phyloP scores from a whole-genome alignment of 805 yeast species.

The Isabelozyma heimii region DNA sequence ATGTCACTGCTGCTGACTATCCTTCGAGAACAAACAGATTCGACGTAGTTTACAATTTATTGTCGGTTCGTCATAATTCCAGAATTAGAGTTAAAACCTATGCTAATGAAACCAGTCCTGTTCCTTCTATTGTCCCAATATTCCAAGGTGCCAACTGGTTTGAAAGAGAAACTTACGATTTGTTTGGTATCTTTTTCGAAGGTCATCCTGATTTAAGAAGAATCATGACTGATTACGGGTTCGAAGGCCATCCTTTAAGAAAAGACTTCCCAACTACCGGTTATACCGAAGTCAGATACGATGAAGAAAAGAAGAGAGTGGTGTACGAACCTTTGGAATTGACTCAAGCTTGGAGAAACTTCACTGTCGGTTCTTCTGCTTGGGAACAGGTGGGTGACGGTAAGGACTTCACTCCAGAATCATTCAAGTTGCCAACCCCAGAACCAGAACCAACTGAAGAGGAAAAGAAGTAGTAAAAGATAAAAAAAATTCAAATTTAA shows the following conservation, averaged over 20 bases:
- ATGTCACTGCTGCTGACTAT: conserved; percentile 83
- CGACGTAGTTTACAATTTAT: conserved; percentile 80
- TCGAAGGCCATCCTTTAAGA: conserved; percentile 88
- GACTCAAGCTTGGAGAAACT: conserved; percentile 91
- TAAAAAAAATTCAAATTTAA: background rate
- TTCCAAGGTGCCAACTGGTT: conserved; percentile 86
- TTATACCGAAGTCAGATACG: conserved; percentile 86
- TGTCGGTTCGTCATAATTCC: conserved; percentile 80
- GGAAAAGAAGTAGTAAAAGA: conserved; percentile 30
- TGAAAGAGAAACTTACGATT: conserved; percentile 85
- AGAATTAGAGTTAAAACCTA: conserved; percentile 87
- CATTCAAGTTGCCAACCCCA: conserved; percentile 79
- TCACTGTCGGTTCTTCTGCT: conserved; percentile 80
- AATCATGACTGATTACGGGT: conserved; percentile 88
- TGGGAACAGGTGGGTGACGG: conserved; percentile 95
- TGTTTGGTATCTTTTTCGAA: conserved; percentile 84
- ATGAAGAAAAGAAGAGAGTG: conserved; percentile 85
- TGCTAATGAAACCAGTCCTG: conserved; percentile 78
- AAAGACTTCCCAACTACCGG: conserved; percentile 94
- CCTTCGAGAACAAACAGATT: conserved; percentile 82
- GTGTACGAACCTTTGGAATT: conserved; percentile 88
- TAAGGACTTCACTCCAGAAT: conserved; percentile 74
- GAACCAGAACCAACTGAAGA: conserved; percentile 61
- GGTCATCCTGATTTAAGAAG: conserved; percentile 88
- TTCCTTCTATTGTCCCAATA: conserved; percentile 72